phyloP scores from a whole-genome alignment of 2,329 filamentous ascomycete species.

The Arthrinium phaeospermum region DNA sequence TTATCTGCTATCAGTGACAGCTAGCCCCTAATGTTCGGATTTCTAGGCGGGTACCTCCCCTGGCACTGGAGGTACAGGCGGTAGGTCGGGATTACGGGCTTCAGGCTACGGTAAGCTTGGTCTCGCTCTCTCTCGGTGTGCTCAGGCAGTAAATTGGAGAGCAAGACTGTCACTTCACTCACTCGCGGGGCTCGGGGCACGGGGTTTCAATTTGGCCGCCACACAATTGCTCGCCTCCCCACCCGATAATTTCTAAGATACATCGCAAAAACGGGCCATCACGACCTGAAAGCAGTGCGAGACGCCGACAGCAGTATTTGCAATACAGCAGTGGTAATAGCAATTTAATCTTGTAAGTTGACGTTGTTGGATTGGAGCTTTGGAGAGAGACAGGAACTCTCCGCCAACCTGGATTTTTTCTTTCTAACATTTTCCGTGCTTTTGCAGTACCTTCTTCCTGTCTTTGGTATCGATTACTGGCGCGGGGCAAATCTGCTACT shows the following conservation, averaged over 20 bases:
- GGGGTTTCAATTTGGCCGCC: constrained; percentile 20
- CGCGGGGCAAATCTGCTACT: constrained; percentile 22
- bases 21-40: neutral
- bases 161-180: neutral
- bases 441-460: neutral
- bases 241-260: constrained; percentile 18
- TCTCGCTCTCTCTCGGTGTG: neutral
- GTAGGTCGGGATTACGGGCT: neutral
- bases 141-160: neutral
- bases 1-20: constrained; percentile 14
- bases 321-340: neutral
- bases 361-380: neutral
- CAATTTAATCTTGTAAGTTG: neutral
- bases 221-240: constrained; percentile 19
- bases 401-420: neutral
- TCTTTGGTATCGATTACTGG: constrained; percentile 13
- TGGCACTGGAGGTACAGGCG: neutral
- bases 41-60: neutral
- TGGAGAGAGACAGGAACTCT: neutral
- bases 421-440: neutral
- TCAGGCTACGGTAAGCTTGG: neutral
- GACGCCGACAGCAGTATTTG: neutral
- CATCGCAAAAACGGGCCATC: constrained; percentile 20
- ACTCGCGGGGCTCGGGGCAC: constrained; percentile 19
- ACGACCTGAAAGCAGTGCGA: neutral